Evolutionary conservation across 768 basidiomycete species (phyloP).

Genomic region (Butyriboletus loyo): DNA sequence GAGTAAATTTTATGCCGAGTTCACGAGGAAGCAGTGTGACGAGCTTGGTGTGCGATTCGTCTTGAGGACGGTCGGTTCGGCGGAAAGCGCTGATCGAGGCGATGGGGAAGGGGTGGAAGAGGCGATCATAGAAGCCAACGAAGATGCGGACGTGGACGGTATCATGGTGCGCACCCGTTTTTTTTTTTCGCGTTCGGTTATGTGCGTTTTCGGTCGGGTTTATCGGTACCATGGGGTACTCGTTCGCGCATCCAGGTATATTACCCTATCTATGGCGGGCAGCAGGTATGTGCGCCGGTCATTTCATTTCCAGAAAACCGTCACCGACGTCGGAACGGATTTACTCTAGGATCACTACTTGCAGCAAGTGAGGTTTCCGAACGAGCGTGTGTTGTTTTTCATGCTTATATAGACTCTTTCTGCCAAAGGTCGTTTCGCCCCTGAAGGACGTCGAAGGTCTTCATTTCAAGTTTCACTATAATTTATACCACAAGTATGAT

Average conservation of each 20-base stretch:
- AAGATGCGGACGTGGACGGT: constrained; percentile 79
- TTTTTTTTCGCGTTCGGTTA: constrained; percentile 2
- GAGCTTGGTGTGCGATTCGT: constrained; percentile 86
- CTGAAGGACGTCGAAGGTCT: constrained; percentile 98
- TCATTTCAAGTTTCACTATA: constrained; percentile 93
- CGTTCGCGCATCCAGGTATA: constrained; percentile 59
- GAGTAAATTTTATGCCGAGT: constrained; percentile 81
- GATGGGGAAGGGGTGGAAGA: constrained; percentile 94
- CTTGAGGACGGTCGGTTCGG: constrained; percentile 58
- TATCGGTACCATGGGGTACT: neutral
- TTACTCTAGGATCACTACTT: constrained; percentile 83
- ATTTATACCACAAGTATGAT: constrained; percentile 89
- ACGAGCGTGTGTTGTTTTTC: neutral
- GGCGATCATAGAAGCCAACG: constrained; percentile 93
- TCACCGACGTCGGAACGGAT: constrained; percentile 2
- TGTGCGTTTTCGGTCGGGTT: neutral
- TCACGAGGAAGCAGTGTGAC: constrained; percentile 88
- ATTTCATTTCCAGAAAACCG: neutral
- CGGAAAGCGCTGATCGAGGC: constrained; percentile 39
- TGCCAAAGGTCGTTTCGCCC: constrained; percentile 78
- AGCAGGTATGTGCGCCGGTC: constrained; percentile 57
- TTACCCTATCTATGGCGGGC: constrained; percentile 91
- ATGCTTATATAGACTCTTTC: neutral
- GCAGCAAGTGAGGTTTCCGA: constrained; percentile 63
- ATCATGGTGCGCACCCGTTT: constrained; percentile 86